Conservation (phyloP, 75 land plant genomes). For the Selaginella moellendorffii region DNA sequence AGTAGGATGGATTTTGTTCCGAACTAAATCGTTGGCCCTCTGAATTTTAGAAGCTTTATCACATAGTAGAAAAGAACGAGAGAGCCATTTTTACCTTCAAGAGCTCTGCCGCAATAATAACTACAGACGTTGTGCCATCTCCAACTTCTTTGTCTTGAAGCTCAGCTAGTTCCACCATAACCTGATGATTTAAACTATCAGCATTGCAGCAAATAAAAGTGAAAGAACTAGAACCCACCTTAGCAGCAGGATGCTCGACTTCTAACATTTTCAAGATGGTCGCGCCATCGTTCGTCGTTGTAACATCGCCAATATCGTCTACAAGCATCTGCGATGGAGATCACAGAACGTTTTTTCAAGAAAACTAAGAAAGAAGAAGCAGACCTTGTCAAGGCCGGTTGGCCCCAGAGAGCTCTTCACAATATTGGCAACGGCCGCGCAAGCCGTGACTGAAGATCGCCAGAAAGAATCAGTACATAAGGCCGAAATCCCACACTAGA, state of each 20-base stretch:
- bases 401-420: constrained; percentile 93
- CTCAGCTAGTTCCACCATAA: constrained; percentile 89
- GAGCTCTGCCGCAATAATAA: constrained; percentile 85
- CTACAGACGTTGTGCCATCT: constrained; percentile 97
- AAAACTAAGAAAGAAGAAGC: constrained; percentile 1
- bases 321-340: constrained; percentile 66
- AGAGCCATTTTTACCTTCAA: constrained; percentile 43
- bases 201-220: background rate
- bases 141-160: constrained; percentile 94
- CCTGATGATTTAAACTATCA: constrained; percentile 23
- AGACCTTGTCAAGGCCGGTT: constrained; percentile 93
- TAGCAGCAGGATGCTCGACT: constrained; percentile 99
- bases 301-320: constrained; percentile 95
- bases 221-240: constrained; percentile 27
- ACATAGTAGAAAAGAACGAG: background rate
- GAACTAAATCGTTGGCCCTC: constrained; percentile 91
- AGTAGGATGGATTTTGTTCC: constrained; percentile 93
- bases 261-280: constrained; percentile 91
- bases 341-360: background rate
- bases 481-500: background rate
- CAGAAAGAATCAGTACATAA: background rate
- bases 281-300: constrained; percentile 94
- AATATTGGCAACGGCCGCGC: constrained; percentile 87
- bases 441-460: constrained; percentile 46
- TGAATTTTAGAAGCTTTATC: constrained; percentile 21